Evolutionary conservation across 768 basidiomycete species (phyloP).

Genomic region (Termitomyces sp.): DNA sequence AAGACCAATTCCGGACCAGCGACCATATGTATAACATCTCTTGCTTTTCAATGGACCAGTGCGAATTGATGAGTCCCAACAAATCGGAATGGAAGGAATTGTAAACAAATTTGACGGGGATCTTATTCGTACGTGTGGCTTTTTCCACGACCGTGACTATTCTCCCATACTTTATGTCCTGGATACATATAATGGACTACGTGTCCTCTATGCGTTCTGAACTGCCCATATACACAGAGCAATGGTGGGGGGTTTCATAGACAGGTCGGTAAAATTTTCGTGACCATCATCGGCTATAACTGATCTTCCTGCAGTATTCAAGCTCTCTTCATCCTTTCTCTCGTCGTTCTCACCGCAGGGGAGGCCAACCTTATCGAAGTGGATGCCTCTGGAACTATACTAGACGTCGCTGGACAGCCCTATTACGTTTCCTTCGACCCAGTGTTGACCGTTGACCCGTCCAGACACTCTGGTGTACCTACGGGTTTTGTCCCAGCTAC

Average conservation of each 20-base stretch:
- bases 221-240: not conserved
- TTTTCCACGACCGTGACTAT: slow-evolving; percentile 3
- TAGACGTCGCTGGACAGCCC: slow-evolving; percentile 12
- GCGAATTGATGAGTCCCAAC: not conserved
- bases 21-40: not conserved
- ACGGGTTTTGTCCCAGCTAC: slow-evolving; percentile 20
- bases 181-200: not conserved
- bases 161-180: not conserved
- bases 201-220: not conserved
- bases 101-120: not conserved
- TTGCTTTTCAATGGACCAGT: not conserved
- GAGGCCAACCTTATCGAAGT: slow-evolving; percentile 5
- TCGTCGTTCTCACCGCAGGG: slow-evolving; percentile 5
- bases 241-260: not conserved
- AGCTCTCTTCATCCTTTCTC: not conserved
- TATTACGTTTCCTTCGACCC: slow-evolving; percentile 20
- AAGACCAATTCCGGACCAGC: not conserved
- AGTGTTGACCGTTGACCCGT: slow-evolving; percentile 9
- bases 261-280: not conserved
- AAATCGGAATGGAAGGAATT: not conserved
- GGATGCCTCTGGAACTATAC: slow-evolving; percentile 10
- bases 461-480: not conserved
- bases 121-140: not conserved
- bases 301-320: slow-evolving; percentile 4
- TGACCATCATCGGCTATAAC: not conserved